phyloP scores from a whole-genome alignment of 352 stramenopile species.

The Pythium insidiosum region DNA sequence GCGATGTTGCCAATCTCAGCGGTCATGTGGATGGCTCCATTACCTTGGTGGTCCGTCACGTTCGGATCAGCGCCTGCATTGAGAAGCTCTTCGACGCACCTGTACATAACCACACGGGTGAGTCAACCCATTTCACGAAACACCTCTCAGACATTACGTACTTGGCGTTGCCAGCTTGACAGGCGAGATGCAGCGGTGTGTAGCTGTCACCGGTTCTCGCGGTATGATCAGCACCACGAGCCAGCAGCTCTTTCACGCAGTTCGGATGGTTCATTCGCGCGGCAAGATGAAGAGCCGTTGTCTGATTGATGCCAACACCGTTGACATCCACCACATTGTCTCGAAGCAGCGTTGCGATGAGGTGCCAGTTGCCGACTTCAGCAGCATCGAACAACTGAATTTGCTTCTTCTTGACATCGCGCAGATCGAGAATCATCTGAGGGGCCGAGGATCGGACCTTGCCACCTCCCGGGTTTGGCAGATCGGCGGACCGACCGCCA shows the following conservation, averaged over 20 bases:
- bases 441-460: slow-evolving; percentile 38
- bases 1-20: slow-evolving; percentile 75
- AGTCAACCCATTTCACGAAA: background rate
- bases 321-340: slow-evolving; percentile 86
- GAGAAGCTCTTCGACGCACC: slow-evolving; percentile 68
- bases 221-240: slow-evolving; percentile 53
- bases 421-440: slow-evolving; percentile 77
- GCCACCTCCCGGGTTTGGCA: slow-evolving; percentile 8
- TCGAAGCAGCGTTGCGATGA: slow-evolving; percentile 69
- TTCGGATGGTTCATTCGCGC: slow-evolving; percentile 72
- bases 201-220: slow-evolving; percentile 75
- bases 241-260: slow-evolving; percentile 63
- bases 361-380: slow-evolving; percentile 76
- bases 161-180: slow-evolving; percentile 59
- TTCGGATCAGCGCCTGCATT: slow-evolving; percentile 67
- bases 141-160: slow-evolving; percentile 11
- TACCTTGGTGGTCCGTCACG: slow-evolving; percentile 74
- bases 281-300: slow-evolving; percentile 68
- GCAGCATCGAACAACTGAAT: slow-evolving; percentile 83
- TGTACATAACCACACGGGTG: slow-evolving; percentile 13
- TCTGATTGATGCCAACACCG: slow-evolving; percentile 82
- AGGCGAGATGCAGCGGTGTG: slow-evolving; percentile 69
- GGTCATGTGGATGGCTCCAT: slow-evolving; percentile 77
- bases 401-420: slow-evolving; percentile 86
- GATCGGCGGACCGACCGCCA: slow-evolving; percentile 22